phyloP scores from a whole-genome alignment of 2,329 filamentous ascomycete genomes.

The Fusarium succisae region DNA sequence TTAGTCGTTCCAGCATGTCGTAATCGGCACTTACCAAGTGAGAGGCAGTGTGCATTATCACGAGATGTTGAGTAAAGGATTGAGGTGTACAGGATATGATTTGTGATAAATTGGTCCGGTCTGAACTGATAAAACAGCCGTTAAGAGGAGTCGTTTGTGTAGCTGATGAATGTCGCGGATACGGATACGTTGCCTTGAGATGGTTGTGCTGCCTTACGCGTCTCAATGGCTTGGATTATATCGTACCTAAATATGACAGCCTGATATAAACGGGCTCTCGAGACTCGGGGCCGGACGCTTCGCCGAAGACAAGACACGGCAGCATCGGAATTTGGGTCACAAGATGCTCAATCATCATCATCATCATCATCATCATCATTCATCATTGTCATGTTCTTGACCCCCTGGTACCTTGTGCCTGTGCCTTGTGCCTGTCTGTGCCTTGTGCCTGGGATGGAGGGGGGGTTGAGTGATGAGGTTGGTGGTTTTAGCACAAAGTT shows the following conservation, averaged over 20 bases:
- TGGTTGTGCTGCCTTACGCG: conserved; percentile 15
- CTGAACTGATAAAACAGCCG: conserved; percentile 11
- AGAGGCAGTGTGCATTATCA: conserved; percentile 2
- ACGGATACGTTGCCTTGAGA: conserved; percentile 26
- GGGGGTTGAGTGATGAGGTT: conserved; percentile 1
- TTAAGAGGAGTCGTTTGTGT: background rate
- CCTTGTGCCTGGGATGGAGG: conserved; percentile 25
- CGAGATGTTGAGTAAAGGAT: background rate
- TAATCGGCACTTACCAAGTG: background rate
- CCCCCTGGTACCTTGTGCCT: conserved; percentile 24
- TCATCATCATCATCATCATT: background rate
- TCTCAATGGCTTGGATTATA: conserved; percentile 9
- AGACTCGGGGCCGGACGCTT: background rate
- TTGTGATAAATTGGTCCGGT: background rate
- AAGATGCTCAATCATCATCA: conserved; percentile 1
- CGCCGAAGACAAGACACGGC: background rate
- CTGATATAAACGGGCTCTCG: background rate
- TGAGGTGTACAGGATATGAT: background rate
- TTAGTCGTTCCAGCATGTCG: background rate
- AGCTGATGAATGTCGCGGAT: conserved; percentile 8
- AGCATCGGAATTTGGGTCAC: conserved; percentile 9
- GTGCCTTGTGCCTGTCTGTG: conserved; percentile 14
- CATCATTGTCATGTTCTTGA: conserved; percentile 12
- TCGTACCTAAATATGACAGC: background rate
- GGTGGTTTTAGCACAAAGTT: conserved; percentile 15